phyloP scores from a whole-genome alignment of 176 grass and related monocot species.

The Juncus inflexus region DNA sequence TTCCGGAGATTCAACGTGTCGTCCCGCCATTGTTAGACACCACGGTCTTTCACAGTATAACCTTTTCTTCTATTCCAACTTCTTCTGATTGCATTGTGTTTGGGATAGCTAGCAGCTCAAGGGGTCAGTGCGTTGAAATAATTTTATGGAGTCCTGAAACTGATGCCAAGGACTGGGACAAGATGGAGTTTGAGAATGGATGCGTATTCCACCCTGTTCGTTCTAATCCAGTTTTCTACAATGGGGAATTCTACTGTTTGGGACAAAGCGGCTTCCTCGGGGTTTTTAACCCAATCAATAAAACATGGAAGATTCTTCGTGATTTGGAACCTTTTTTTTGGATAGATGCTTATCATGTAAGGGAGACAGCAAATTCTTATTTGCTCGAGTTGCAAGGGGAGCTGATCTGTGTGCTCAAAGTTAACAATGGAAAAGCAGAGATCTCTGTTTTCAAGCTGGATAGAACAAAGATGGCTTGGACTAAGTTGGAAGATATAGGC shows the following conservation, averaged over 20 bases:
- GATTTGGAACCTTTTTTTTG: neutral
- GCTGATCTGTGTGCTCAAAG: neutral
- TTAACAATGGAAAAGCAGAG: neutral
- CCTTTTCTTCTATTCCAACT: constrained; percentile 3
- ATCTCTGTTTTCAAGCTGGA: constrained; percentile 10
- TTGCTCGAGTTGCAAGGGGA: neutral
- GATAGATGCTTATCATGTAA: neutral
- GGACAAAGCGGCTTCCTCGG: neutral
- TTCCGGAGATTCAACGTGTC: neutral
- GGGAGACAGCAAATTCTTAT: constrained; percentile 6
- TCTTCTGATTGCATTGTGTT: constrained; percentile 9
- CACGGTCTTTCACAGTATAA: neutral
- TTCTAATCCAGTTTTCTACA: no score
- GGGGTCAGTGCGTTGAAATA: no score
- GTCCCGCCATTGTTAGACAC: neutral
- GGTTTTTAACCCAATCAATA: neutral
- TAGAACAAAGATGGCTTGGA: neutral
- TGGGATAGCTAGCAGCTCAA: no score
- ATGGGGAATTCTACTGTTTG: no score
- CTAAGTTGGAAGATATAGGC: neutral
- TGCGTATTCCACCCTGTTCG: no score
- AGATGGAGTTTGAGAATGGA: no score
- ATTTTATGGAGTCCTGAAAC: no score
- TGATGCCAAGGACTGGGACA: no score
- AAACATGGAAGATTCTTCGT: neutral